Conservation (phyloP, 2,329 filamentous ascomycete genomes). For the Cladosporium austrohemisphaericum region DNA sequence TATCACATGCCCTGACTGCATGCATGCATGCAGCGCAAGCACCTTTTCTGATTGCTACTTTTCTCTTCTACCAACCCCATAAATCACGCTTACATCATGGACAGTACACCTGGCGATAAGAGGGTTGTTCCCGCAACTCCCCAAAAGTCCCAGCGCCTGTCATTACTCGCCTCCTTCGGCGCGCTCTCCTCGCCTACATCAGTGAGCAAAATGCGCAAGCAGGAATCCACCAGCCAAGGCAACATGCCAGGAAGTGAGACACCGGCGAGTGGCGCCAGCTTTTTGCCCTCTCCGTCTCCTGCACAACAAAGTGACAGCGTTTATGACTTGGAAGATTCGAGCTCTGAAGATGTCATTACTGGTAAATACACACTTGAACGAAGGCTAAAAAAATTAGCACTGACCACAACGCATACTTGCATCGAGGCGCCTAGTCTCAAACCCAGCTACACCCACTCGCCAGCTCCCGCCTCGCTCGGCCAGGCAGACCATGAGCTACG, state of each 20-base stretch:
- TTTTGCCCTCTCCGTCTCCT: neutral
- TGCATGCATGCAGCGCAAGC: neutral
- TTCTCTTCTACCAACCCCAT: neutral
- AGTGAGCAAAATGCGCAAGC: slow-evolving; percentile 23
- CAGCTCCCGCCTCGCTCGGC: slow-evolving; percentile 28
- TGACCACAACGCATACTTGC: neutral
- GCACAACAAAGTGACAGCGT: slow-evolving; percentile 7
- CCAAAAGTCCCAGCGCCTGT: too few relatives aligned
- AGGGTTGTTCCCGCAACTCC: neutral
- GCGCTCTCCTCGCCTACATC: slow-evolving; percentile 26
- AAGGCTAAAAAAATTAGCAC: neutral
- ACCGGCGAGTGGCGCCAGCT: neutral
- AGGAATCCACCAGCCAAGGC: slow-evolving; percentile 2
- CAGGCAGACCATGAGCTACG: slow-evolving; percentile 25
- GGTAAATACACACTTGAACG: slow-evolving; percentile 8
- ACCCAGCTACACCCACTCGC: slow-evolving; percentile 12
- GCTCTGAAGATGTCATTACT: slow-evolving; percentile 23
- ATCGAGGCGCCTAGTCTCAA: neutral
- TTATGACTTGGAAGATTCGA: slow-evolving; percentile 24
- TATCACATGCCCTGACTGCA: neutral
- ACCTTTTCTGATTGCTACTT: neutral
- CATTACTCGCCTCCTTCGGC: slow-evolving; percentile 29
- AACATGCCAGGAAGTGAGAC: neutral
- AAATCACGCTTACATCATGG: neutral
- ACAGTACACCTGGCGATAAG: neutral